phyloP scores from a whole-genome alignment of 2,329 filamentous ascomycete species.

The Herpotrichia juniperi region DNA sequence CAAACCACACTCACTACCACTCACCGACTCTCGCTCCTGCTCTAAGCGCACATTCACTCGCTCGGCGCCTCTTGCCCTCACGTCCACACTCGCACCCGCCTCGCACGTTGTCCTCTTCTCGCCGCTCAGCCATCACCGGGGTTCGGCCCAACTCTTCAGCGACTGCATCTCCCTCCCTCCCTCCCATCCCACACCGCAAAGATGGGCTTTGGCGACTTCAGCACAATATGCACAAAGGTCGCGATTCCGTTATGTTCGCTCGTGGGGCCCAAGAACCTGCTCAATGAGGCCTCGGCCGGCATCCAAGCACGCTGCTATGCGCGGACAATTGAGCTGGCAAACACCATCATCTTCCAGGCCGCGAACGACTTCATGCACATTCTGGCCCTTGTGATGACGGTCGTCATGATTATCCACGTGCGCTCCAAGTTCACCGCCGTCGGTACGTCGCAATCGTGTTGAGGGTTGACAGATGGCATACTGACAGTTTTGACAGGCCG shows the following conservation, averaged over 20 bases:
- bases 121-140: not conserved
- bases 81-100: not conserved
- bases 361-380: slow-evolving; percentile 94
- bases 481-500: slow-evolving; percentile 56
- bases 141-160: slow-evolving; percentile 16
- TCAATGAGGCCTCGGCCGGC: slow-evolving; percentile 70
- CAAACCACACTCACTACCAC: slow-evolving; percentile 26
- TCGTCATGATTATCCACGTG: slow-evolving; percentile 96
- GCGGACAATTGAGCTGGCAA: slow-evolving; percentile 92
- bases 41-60: slow-evolving; percentile 26
- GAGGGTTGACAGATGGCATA: slow-evolving; percentile 52
- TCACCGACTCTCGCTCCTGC: slow-evolving; percentile 27
- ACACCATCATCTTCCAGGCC: slow-evolving; percentile 97
- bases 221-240: slow-evolving; percentile 81
- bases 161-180: slow-evolving; percentile 11
- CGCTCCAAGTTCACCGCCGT: slow-evolving; percentile 98
- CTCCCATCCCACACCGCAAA: slow-evolving; percentile 13
- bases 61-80: slow-evolving; percentile 10
- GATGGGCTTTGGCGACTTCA: slow-evolving; percentile 93
- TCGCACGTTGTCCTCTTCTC: slow-evolving; percentile 14
- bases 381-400: slow-evolving; percentile 85
- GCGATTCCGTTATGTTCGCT: slow-evolving; percentile 86
- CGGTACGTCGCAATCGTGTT: slow-evolving; percentile 63
- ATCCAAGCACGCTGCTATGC: slow-evolving; percentile 93
- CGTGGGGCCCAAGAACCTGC: slow-evolving; percentile 74